A percentile compares a stretch with the other conserved stretches of the same genome.
These are phyloP conservation scores for Volvox reticuliferus DNA, from an alignment of 139 green algal species.

Conservation along the genomic window DNA sequence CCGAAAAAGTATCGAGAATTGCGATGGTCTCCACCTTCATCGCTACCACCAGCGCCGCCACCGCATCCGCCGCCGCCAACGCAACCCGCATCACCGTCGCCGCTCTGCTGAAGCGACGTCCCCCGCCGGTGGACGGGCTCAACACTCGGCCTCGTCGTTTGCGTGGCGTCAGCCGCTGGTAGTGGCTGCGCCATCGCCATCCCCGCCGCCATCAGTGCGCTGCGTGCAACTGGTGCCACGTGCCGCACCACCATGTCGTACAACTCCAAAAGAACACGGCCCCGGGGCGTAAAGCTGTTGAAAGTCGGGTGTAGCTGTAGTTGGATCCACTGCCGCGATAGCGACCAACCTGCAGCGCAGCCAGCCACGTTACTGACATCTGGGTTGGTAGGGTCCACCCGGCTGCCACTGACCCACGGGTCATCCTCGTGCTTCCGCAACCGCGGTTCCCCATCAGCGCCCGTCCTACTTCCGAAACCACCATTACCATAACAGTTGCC, in stretches of 20 bases:
- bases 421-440: background rate
- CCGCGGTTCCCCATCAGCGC: background rate
- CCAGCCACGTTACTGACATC: too few relatives aligned
- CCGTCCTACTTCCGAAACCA: too few relatives aligned
- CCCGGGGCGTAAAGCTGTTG: constrained; percentile 18
- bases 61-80: background rate
- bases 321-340: background rate
- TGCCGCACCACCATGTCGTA: constrained; percentile 29
- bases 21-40: background rate
- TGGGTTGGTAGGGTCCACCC: too few relatives aligned
- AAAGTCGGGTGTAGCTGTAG: background rate
- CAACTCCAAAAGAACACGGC: constrained; percentile 19
- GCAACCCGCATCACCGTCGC: too few relatives aligned
- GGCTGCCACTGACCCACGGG: too few relatives aligned
- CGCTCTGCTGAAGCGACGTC: too few relatives aligned
- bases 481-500: background rate
- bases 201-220: background rate
- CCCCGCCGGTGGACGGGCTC: too few relatives aligned
- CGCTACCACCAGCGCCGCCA: background rate
- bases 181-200: background rate
- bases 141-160: too few relatives aligned
- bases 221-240: background rate
- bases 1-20: background rate
- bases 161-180: background rate
- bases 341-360: too few relatives aligned